Base-by-base conservation (phyloP, 1,284 basidiomycete genomes). In the Baeospora myosura region DNA sequence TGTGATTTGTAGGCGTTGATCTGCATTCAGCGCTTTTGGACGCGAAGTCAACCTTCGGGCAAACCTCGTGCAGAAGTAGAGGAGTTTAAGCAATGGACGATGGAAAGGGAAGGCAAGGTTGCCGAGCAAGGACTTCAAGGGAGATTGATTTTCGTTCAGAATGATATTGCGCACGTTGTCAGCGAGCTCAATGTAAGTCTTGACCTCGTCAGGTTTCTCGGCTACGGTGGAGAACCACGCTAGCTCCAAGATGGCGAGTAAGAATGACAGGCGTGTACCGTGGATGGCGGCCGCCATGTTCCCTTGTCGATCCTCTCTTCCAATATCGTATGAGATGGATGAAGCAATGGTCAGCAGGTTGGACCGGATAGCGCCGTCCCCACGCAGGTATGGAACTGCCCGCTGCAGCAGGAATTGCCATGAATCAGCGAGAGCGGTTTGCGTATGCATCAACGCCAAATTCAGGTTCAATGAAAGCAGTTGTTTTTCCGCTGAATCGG, bases 201-300 rank as follows among this genome's bases (percentile, higher is more conserved):
- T 64, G 7, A 77, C 62, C 53, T 83, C 81, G 1, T 61, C 54
- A 31, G 72, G 64, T 26, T 70, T 72, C 49, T 82, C 80, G 10
- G 73, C 60, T n/a, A n/a, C n/a, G 0, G 72, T 71, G 1, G 78
- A 77, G 59, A 88, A 86, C 86, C 85, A 89, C 1, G 71, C 75
- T 5, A 85, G 72, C 52, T 95, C 87, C 24, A 93, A 67, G 38
- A 94, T 59, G 1, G 81, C 76, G 11, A 89, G 71, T 1, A 96
- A 65, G 4, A 95, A 67, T 4, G 75, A 74, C 5, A 96, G 64
- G 24, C 90, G 73, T 18, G 84, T 78, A 1, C 78, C 74, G 53
- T 96, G 90, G 21, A 93, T 80, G 1, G 77, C 76, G 0, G 83
- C 73, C 80, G 93, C 89, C 70, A 93, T 83, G 48, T 92, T 84